Percentiles rank a stretch among this genome's conserved stretches.
Conservation (phyloP, 768 basidiomycete species). For the Cyathus striatus region DNA sequence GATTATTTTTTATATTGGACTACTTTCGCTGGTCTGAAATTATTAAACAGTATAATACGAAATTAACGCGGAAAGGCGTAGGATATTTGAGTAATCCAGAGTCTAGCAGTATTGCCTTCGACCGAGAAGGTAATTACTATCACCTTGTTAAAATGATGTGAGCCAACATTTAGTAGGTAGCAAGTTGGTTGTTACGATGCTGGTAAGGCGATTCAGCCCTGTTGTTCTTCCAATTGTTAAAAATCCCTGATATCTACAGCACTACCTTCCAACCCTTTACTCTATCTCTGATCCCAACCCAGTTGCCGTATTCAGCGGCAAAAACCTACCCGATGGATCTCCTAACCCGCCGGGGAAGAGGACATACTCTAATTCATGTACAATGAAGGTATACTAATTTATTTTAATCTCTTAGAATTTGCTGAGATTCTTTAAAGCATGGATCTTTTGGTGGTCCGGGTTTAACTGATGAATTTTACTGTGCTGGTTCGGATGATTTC, state of each 20-base stretch:
- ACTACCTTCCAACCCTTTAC: constrained; percentile 70
- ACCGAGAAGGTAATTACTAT: constrained; percentile 40
- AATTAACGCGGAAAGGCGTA: constrained; percentile 32
- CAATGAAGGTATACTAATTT: constrained; percentile 61
- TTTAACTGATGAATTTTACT: constrained; percentile 53
- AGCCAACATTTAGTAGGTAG: constrained; percentile 34
- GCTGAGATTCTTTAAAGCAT: constrained; percentile 37
- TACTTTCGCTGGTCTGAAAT: background rate
- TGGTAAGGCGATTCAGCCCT: constrained; percentile 45
- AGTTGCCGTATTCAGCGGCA: constrained; percentile 61
- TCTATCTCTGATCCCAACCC: constrained; percentile 62
- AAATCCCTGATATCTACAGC: constrained; percentile 28
- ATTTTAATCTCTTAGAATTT: constrained; percentile 1
- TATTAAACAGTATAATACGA: constrained; percentile 33
- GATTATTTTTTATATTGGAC: constrained; percentile 8
- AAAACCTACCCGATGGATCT: constrained; percentile 50
- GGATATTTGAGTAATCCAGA: constrained; percentile 53
- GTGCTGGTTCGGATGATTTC: constrained; percentile 82
- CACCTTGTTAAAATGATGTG: background rate
- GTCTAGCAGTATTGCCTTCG: constrained; percentile 62
- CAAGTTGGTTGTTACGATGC: constrained; percentile 61
- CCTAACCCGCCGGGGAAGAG: constrained; percentile 39
- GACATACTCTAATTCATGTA: constrained; percentile 67
- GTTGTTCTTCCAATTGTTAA: constrained; percentile 9
- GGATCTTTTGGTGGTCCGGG: constrained; percentile 69